phyloP scores from a whole-genome alignment of 2,329 filamentous ascomycete species.

The Cercospora berteroae region DNA sequence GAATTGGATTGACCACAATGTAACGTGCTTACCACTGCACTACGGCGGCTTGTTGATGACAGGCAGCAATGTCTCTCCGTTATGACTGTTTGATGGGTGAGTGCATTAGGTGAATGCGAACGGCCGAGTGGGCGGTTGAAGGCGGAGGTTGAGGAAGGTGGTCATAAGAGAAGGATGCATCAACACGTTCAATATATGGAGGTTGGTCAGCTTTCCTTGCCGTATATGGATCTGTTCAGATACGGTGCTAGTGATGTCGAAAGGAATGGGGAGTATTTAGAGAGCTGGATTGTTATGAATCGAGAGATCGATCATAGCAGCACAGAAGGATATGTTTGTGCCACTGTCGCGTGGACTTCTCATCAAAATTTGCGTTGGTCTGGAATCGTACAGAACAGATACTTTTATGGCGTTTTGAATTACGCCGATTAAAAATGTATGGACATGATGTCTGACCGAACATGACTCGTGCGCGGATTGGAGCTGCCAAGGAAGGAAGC shows the following conservation, averaged over 20 bases:
- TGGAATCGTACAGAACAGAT: background rate
- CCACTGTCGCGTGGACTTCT: background rate
- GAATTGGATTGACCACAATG: constrained; percentile 7
- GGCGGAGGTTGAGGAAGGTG: background rate
- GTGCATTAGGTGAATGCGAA: background rate
- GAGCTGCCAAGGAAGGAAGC: background rate
- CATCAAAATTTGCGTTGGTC: background rate
- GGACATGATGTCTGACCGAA: background rate
- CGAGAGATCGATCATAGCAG: background rate
- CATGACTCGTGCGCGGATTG: background rate
- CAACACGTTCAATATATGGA: background rate
- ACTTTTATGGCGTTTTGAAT: background rate
- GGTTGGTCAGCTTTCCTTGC: background rate
- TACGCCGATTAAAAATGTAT: background rate
- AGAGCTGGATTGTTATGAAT: background rate
- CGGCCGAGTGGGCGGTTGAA: background rate
- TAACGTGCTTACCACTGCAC: constrained; percentile 18
- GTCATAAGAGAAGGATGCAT: background rate
- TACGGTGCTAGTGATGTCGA: background rate
- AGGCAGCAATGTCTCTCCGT: background rate
- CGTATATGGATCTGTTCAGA: background rate
- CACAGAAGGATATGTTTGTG: background rate
- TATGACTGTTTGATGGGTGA: background rate
- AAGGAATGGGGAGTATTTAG: background rate
- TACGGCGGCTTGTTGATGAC: background rate